These are phyloP conservation scores for Phialocephala sp. DNA, from an alignment of 2,329 filamentous ascomycete genomes.

Conservation along the genomic window DNA sequence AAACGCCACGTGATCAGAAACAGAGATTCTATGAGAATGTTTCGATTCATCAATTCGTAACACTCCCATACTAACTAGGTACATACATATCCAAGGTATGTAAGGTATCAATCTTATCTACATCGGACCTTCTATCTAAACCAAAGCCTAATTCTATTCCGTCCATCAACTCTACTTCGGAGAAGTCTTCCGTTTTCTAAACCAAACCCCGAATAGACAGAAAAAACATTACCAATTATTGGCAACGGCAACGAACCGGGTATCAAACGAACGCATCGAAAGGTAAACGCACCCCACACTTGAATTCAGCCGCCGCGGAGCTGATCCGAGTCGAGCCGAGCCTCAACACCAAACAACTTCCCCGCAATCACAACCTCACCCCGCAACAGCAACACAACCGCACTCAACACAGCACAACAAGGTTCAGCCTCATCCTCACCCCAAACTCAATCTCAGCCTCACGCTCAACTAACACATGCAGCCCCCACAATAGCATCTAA, in stretches of 20 bases:
- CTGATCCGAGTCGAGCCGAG: too few species aligned
- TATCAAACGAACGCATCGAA: not conserved
- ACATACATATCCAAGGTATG: slow-evolving; percentile 8
- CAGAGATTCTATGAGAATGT: not conserved
- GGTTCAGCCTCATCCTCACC: not conserved
- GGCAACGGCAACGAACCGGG: not conserved
- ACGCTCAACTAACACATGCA: slow-evolving; percentile 31
- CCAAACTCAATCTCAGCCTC: not conserved
- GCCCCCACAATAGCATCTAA: slow-evolving; percentile 72
- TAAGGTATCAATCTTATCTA: slow-evolving; percentile 16
- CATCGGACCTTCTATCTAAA: slow-evolving; percentile 7
- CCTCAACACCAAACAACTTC: too few species aligned
- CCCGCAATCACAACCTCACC: too few species aligned
- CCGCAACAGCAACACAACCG: too few species aligned
- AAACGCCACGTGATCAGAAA: not conserved
- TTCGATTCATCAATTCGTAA: slow-evolving; percentile 17
- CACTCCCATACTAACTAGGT: not conserved
- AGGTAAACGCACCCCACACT: not conserved
- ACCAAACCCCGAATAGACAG: not conserved
- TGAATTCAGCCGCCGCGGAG: not conserved
- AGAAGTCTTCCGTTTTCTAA: not conserved
- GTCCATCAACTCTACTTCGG: not conserved
- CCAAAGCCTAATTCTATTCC: not conserved
- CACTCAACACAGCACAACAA: too few species aligned
- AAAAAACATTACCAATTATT: slow-evolving; percentile 24